Conservation (phyloP, 108 stramenopile genomes). For the Skeletonema grethae region DNA sequence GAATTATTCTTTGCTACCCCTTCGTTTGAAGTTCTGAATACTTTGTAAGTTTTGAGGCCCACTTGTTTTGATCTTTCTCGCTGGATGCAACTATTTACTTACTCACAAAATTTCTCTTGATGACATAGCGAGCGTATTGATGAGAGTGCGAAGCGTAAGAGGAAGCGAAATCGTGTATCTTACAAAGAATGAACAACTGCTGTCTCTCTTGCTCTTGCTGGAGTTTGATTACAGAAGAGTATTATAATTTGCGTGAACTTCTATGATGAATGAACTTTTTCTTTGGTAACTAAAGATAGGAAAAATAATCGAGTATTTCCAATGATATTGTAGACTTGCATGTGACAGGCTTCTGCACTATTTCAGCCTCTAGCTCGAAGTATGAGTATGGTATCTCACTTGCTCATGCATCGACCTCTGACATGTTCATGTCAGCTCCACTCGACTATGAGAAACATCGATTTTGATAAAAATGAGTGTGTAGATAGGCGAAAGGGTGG, state of each 20-base stretch:
- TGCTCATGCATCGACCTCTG: no score
- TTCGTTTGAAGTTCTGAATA: background rate
- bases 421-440: no score
- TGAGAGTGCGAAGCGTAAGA: background rate
- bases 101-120: background rate
- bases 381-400: no score
- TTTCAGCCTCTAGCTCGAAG: no score
- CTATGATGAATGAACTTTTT: background rate
- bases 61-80: background rate
- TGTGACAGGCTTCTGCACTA: no score
- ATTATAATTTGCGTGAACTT: background rate
- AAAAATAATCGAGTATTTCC: no score
- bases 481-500: no score
- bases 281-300: background rate
- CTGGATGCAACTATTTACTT: background rate
- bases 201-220: background rate
- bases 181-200: background rate
- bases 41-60: background rate
- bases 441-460: no score
- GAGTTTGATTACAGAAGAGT: background rate
- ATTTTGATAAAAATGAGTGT: no score
- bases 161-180: background rate
- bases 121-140: background rate
- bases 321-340: no score
- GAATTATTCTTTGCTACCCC: slow-evolving; percentile 1